Conservation (phyloP, 768 basidiomycete species). For the Rhizopogon salebrosus region DNA sequence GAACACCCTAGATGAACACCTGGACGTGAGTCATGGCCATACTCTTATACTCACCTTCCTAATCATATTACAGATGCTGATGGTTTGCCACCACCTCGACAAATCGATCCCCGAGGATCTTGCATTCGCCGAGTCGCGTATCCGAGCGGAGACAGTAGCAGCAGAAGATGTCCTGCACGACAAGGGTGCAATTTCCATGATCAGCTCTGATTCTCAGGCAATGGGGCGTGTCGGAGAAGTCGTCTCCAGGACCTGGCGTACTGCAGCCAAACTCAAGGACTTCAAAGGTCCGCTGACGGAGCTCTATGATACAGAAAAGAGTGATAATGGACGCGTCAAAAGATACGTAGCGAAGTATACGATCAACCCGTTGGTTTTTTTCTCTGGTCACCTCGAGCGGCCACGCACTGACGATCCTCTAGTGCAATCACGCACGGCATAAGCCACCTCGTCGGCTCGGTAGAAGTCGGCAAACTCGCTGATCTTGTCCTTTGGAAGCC, state of each 20-base stretch:
- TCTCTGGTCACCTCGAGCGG: not conserved
- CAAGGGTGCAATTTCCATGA: slow-evolving; percentile 92
- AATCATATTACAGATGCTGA: slow-evolving; percentile 71
- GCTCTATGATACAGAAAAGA: slow-evolving; percentile 39
- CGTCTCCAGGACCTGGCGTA: slow-evolving; percentile 88
- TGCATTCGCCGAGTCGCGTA: slow-evolving; percentile 94
- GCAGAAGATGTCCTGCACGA: slow-evolving; percentile 96
- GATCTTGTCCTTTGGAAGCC: slow-evolving; percentile 97
- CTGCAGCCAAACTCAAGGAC: slow-evolving; percentile 90
- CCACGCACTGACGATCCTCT: not conserved
- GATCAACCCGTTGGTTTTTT: slow-evolving; percentile 79
- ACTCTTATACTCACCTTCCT: not conserved
- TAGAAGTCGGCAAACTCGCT: slow-evolving; percentile 78
- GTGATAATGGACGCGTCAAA: slow-evolving; percentile 89
- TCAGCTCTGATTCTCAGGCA: slow-evolving; percentile 93
- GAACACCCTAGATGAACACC: slow-evolving; percentile 95
- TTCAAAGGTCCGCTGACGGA: slow-evolving; percentile 65
- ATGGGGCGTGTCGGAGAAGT: slow-evolving; percentile 99
- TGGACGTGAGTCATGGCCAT: slow-evolving; percentile 63
- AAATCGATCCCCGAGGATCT: slow-evolving; percentile 88
- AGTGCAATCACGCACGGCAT: slow-evolving; percentile 96
- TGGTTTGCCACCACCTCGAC: slow-evolving; percentile 99
- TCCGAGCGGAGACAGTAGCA: slow-evolving; percentile 93
- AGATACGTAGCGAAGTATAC: slow-evolving; percentile 95
- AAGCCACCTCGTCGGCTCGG: slow-evolving; percentile 77